These are phyloP conservation scores for Orbilia ellipsospora DNA, from an alignment of 2,329 filamentous ascomycete genomes.

Conservation along the genomic window DNA sequence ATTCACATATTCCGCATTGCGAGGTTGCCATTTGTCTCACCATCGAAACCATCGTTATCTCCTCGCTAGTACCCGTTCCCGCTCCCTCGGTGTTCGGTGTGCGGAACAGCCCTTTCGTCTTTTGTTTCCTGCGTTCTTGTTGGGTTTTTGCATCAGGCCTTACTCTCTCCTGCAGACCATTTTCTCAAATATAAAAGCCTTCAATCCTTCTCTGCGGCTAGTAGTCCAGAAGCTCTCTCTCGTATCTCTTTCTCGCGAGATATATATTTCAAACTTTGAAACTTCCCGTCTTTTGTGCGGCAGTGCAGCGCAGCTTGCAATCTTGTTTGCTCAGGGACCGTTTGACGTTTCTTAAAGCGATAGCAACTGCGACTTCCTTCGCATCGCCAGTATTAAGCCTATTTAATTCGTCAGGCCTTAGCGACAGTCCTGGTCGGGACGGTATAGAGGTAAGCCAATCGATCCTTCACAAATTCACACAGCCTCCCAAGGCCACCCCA, in stretches of 20 bases:
- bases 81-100: slow-evolving; percentile 36
- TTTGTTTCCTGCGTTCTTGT: slow-evolving; percentile 26
- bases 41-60: slow-evolving; percentile 24
- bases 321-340: slow-evolving; percentile 22
- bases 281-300: slow-evolving; percentile 14
- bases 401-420: slow-evolving; percentile 41
- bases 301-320: too few relatives aligned
- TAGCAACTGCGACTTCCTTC: slow-evolving; percentile 16
- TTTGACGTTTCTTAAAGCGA: slow-evolving; percentile 4
- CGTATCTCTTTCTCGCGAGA: slow-evolving; percentile 10
- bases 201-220: slow-evolving; percentile 36
- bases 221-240: slow-evolving; percentile 27
- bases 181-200: slow-evolving; percentile 29
- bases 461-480: slow-evolving; percentile 53
- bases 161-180: slow-evolving; percentile 9
- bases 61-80: slow-evolving; percentile 55
- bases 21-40: slow-evolving; percentile 54
- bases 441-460: slow-evolving; percentile 47
- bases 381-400: slow-evolving; percentile 23
- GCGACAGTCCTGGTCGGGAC: slow-evolving; percentile 45
- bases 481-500: slow-evolving; percentile 35
- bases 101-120: slow-evolving; percentile 36
- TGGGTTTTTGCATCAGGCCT: slow-evolving; percentile 10
- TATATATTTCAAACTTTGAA: slow-evolving; percentile 7
- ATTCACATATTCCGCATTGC: slow-evolving; percentile 42